Conservation (phyloP, 331 rosid genomes). For the Quercus tomentella region DNA sequence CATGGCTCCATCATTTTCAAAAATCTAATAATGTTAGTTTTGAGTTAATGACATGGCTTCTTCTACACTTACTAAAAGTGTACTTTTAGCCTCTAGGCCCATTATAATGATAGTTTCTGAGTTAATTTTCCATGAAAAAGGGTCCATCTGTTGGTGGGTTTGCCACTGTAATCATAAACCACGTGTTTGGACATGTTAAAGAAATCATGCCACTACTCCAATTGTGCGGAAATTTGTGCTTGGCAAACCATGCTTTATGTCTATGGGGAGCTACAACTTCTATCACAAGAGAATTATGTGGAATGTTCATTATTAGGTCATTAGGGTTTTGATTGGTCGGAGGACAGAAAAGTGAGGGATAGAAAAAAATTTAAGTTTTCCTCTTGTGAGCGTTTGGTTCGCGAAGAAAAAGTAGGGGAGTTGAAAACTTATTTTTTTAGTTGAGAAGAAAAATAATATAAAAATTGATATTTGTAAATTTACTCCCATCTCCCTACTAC, state of each 20-base stretch:
- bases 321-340: not conserved
- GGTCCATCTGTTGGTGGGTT: conserved; percentile 9
- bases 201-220: not conserved
- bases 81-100: not conserved
- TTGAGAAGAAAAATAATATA: too few relatives aligned
- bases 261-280: not conserved
- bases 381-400: too few relatives aligned
- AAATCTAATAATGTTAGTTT: not conserved
- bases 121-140: not conserved
- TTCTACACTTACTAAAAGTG: not conserved
- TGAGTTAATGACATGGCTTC: not conserved
- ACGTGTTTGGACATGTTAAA: not conserved
- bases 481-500: too few relatives aligned
- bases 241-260: not conserved
- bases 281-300: not conserved
- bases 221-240: not conserved
- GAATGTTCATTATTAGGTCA: not conserved
- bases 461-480: too few relatives aligned
- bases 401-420: too few relatives aligned
- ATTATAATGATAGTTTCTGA: not conserved
- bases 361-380: too few relatives aligned
- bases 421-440: too few relatives aligned
- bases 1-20: not conserved
- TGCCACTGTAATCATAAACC: conserved; percentile 1
- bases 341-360: too few relatives aligned